These are phyloP conservation scores for Ilex paraguariensis DNA, from an alignment of 305 asterid species.

Conservation along the genomic window DNA sequence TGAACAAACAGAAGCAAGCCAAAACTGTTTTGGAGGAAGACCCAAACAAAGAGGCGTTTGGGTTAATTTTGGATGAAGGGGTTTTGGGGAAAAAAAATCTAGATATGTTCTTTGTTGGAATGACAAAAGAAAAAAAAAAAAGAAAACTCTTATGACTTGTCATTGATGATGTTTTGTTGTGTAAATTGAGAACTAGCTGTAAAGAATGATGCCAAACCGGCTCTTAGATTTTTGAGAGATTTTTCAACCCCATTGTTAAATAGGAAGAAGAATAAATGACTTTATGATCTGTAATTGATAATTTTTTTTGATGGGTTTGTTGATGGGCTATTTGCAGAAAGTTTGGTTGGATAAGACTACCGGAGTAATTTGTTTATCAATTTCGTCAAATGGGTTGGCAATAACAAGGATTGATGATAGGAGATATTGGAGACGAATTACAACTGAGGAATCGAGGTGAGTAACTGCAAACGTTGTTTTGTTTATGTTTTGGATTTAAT, in stretches of 20 bases:
- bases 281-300: background rate
- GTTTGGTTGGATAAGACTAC: conserved; percentile 84
- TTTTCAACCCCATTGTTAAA: no score
- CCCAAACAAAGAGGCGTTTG: no score
- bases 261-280: background rate
- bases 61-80: no score
- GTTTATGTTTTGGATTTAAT: no score
- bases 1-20: background rate
- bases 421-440: conserved; percentile 86
- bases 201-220: background rate
- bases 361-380: conserved; percentile 63
- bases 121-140: no score
- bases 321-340: conserved; percentile 45
- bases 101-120: no score
- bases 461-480: conserved; percentile 2
- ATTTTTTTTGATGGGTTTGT: conserved; percentile 2
- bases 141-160: no score
- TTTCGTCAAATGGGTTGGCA: conserved; percentile 63
- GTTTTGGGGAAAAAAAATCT: no score
- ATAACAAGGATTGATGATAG: conserved; percentile 91
- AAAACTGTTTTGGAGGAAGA: background rate
- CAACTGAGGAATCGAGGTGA: conserved; percentile 87
- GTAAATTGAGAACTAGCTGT: background rate
- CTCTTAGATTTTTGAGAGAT: background rate
- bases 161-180: no score